Evolutionary conservation across 208 protist species (phyloP).

Genomic region (Phytomonas francai): DNA sequence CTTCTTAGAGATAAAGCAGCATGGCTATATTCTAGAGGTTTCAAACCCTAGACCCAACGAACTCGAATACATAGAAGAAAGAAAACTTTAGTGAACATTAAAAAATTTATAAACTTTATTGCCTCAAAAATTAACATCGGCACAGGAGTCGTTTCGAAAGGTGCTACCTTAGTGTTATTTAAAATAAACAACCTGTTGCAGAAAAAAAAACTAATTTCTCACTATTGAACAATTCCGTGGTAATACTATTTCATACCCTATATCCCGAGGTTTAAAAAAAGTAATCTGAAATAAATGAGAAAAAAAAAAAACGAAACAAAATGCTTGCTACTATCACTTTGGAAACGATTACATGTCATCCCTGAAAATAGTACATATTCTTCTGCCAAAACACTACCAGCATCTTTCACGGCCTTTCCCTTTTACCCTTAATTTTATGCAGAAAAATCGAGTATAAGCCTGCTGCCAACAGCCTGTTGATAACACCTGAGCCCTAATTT

Average conservation of each 20-base stretch:
- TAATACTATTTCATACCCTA: neutral
- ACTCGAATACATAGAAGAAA: neutral
- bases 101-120: neutral
- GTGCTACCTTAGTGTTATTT: neutral
- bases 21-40: neutral
- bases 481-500: neutral
- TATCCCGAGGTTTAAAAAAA: neutral
- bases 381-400: neutral
- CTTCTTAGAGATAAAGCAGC: neutral
- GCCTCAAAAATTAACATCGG: neutral
- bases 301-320: neutral
- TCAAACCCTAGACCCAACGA: neutral
- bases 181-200: constrained; percentile 10
- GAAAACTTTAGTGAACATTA: neutral
- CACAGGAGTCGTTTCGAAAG: neutral
- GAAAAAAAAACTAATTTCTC: neutral
- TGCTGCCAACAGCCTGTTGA: neutral
- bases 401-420: neutral
- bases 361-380: neutral
- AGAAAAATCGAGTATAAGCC: neutral
- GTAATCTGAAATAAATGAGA: neutral
- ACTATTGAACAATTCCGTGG: neutral
- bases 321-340: neutral
- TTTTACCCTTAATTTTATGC: neutral
- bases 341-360: neutral